phyloP scores from a whole-genome alignment of 2,329 filamentous ascomycete species.

The Coniochaeta prunicola region DNA sequence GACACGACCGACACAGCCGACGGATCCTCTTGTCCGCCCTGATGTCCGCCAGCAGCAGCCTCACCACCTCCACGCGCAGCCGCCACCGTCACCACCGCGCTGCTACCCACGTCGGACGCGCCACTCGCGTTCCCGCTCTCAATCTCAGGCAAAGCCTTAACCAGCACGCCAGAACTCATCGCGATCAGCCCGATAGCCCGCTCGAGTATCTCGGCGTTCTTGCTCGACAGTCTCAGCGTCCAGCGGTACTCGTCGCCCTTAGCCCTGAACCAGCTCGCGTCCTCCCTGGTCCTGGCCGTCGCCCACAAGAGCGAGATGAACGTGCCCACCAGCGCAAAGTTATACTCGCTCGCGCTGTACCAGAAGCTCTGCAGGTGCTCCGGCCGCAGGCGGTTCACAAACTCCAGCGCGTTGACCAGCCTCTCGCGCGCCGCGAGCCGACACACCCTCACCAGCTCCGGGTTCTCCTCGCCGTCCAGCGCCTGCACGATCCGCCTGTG shows the following conservation, averaged over 20 bases:
- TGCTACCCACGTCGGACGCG: neutral
- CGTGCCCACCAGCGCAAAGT: neutral
- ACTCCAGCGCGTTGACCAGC: neutral
- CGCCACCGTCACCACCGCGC: neutral
- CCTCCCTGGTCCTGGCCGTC: neutral
- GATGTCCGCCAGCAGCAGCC: neutral
- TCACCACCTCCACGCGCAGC: neutral
- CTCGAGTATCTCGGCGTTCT: neutral
- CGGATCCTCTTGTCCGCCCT: neutral
- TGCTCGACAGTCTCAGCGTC: neutral
- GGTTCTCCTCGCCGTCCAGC: neutral
- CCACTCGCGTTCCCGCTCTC: neutral
- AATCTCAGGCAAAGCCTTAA: neutral
- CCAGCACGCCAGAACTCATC: neutral
- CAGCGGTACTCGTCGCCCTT: neutral
- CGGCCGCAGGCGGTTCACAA: neutral
- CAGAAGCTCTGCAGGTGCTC: neutral
- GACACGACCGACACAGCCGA: neutral
- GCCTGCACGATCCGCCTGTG: slow-evolving; percentile 36
- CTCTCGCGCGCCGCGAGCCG: neutral
- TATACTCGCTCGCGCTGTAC: neutral
- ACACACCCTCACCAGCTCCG: neutral
- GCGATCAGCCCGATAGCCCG: neutral
- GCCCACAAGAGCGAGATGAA: neutral
- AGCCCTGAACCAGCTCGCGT: neutral